These are phyloP conservation scores for Corynascus novoguineensis DNA, from an alignment of 495 filamentous ascomycete species.

Conservation along the genomic window DNA sequence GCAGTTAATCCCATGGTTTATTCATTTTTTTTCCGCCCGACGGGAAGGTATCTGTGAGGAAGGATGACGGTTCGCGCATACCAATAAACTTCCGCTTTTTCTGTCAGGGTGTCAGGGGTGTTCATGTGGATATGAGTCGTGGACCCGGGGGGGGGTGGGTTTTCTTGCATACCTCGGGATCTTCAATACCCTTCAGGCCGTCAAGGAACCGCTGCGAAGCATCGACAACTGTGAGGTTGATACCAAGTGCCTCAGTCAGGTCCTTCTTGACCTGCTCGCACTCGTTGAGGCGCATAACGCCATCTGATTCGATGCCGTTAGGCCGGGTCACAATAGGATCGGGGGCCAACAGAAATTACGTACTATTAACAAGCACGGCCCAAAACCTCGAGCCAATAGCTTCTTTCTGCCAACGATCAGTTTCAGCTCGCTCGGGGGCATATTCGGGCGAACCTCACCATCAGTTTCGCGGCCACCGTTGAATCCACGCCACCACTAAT, in stretches of 20 bases:
- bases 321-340: neutral
- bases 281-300: slow-evolving; percentile 82
- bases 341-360: slow-evolving; percentile 4
- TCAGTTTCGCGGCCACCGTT: slow-evolving; percentile 82
- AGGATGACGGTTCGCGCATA: slow-evolving; percentile 16
- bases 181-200: slow-evolving; percentile 64
- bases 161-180: slow-evolving; percentile 57
- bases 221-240: slow-evolving; percentile 86
- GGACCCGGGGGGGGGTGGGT: neutral
- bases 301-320: slow-evolving; percentile 40
- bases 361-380: slow-evolving; percentile 76
- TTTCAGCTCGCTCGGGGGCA: neutral
- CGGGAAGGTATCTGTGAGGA: neutral
- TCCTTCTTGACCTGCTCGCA: slow-evolving; percentile 71
- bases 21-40: neutral
- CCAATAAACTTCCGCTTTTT: slow-evolving; percentile 91
- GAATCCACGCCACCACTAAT: slow-evolving; percentile 90
- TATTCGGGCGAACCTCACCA: slow-evolving; percentile 36
- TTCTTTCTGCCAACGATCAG: slow-evolving; percentile 30
- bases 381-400: slow-evolving; percentile 82
- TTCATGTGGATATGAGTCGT: neutral
- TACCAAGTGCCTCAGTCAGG: slow-evolving; percentile 70
- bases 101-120: slow-evolving; percentile 15
- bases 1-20: slow-evolving; percentile 9
- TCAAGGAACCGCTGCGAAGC: slow-evolving; percentile 68